phyloP scores from a whole-genome alignment of 2,329 filamentous ascomycete species.

The Colletotrichum sansevieriae region DNA sequence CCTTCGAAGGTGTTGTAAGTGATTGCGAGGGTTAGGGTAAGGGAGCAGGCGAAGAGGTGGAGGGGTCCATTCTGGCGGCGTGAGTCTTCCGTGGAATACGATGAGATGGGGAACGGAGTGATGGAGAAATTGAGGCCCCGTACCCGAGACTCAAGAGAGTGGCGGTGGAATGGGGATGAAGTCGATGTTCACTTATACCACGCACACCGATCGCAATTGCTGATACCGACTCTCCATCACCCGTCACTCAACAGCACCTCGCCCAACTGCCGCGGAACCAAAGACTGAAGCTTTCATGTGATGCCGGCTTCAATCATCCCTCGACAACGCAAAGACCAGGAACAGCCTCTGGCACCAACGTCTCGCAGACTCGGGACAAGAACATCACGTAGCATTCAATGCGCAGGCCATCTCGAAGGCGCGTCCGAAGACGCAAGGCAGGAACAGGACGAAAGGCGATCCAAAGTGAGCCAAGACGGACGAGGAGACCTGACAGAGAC shows the following conservation, averaged over 20 bases:
- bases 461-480: conserved; percentile 25
- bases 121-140: background rate
- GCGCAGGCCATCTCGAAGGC: background rate
- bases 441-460: background rate
- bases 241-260: background rate
- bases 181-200: conserved; percentile 3
- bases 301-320: conserved; percentile 5
- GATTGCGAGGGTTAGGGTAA: conserved; percentile 45
- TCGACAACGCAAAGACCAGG: conserved; percentile 1
- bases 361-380: conserved; percentile 19
- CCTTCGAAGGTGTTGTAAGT: conserved; percentile 66
- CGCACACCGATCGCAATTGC: too few species aligned
- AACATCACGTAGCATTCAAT: conserved; percentile 19
- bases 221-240: background rate
- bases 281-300: conserved; percentile 16
- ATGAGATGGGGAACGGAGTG: background rate
- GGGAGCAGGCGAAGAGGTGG: conserved; percentile 8
- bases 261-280: conserved; percentile 14
- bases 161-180: background rate
- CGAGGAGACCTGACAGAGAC: conserved; percentile 7
- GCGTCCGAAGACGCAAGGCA: background rate
- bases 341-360: background rate
- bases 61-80: background rate
- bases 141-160: background rate
- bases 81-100: background rate